phyloP scores from a whole-genome alignment of 176 grass and related monocot species.

The Bromus sterilis region DNA sequence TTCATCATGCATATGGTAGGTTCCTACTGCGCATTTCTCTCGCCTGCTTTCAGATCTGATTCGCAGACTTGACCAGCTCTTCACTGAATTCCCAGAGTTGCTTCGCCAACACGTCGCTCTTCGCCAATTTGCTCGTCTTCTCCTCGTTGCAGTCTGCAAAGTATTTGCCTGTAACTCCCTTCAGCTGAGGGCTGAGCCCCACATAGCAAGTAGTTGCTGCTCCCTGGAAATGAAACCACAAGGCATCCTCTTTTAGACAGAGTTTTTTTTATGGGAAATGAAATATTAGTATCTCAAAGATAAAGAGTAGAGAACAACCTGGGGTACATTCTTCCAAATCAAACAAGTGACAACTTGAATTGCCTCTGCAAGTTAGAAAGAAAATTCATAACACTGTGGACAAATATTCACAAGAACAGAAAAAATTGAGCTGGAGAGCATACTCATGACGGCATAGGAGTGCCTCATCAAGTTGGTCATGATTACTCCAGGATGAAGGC shows the following conservation, averaged over 20 bases:
- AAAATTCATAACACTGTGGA: neutral
- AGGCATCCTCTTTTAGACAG: neutral
- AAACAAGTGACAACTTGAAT: constrained; percentile 53
- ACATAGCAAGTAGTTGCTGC: constrained; percentile 80
- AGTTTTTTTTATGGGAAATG: neutral
- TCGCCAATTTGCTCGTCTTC: constrained; percentile 9
- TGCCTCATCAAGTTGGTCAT: constrained; percentile 88
- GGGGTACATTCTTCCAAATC: constrained; percentile 83
- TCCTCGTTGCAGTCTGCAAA: constrained; percentile 78
- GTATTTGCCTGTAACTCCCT: constrained; percentile 69
- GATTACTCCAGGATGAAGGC: constrained; percentile 87
- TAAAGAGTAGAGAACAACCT: constrained; percentile 29
- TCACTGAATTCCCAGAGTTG: constrained; percentile 75
- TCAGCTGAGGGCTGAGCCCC: constrained; percentile 49
- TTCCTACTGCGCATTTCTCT: constrained; percentile 10
- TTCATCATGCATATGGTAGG: neutral
- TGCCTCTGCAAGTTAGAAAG: constrained; percentile 34
- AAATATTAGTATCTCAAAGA: neutral
- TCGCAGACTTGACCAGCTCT: constrained; percentile 53
- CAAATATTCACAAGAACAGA: neutral
- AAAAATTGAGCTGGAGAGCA: neutral
- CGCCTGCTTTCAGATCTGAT: constrained; percentile 20
- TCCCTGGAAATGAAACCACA: constrained; percentile 34
- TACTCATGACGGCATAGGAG: constrained; percentile 66
- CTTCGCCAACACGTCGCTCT: constrained; percentile 40